Percentiles rank a stretch among this genome's conserved stretches.
phyloP scores from a whole-genome alignment of 805 yeast species.

The Myxozyma neotropica region DNA sequence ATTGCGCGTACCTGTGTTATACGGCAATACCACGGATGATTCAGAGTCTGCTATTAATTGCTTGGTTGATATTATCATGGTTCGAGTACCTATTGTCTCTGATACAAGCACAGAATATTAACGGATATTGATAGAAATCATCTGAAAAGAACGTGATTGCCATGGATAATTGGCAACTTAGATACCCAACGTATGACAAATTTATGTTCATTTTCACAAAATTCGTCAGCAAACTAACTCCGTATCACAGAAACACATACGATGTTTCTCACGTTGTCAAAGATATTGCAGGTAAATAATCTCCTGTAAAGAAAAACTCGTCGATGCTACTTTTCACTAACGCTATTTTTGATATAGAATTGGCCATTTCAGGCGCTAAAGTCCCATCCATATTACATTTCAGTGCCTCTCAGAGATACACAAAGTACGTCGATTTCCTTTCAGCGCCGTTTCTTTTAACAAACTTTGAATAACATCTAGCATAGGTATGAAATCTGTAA shows the following conservation, averaged over 20 bases:
- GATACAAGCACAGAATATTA: neutral
- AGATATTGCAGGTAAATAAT: slow-evolving; percentile 9
- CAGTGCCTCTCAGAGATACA: slow-evolving; percentile 23
- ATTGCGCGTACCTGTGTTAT: slow-evolving; percentile 28
- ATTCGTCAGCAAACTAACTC: neutral
- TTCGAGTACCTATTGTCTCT: neutral
- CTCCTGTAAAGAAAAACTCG: no score
- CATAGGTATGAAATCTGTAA: slow-evolving; percentile 27
- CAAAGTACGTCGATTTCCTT: slow-evolving; percentile 23
- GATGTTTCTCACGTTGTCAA: slow-evolving; percentile 17
- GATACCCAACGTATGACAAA: slow-evolving; percentile 30
- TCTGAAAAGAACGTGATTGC: slow-evolving; percentile 6
- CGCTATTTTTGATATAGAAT: neutral
- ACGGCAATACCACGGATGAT: neutral
- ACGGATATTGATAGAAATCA: slow-evolving; percentile 8
- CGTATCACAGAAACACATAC: slow-evolving; percentile 5
- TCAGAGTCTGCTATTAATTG: slow-evolving; percentile 14
- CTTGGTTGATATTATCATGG: slow-evolving; percentile 23
- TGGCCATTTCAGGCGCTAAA: neutral
- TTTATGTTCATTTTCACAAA: neutral
- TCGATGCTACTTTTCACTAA: neutral
- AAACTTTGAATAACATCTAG: neutral
- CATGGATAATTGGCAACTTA: slow-evolving; percentile 29
- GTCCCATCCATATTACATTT: slow-evolving; percentile 26
- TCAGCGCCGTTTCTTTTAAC: no score